Percentiles rank a stretch among this genome's conserved stretches.
Conservation (phyloP, 192 early-diverging fungal genomes). For the Rhizoclosmatium sp. region DNA sequence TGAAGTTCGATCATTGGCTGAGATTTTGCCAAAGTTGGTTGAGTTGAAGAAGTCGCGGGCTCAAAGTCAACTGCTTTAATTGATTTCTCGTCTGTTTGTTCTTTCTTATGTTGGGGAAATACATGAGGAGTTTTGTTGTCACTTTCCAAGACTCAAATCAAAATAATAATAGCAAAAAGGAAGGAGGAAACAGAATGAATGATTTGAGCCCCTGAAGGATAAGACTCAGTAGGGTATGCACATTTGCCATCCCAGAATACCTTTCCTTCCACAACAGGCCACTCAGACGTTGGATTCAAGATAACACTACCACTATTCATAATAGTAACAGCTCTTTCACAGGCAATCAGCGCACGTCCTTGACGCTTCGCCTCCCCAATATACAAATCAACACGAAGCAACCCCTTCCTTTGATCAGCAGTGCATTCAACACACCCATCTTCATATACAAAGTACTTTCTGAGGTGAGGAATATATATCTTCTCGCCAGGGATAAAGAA, state of each 20-base stretch:
- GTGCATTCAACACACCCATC: too few relatives aligned
- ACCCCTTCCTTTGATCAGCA: background rate
- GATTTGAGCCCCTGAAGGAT: too few relatives aligned
- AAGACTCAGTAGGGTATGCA: too few relatives aligned
- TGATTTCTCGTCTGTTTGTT: background rate
- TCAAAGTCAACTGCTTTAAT: constrained; percentile 33
- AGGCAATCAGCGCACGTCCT: background rate
- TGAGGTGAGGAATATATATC: too few relatives aligned
- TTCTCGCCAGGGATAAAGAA: too few relatives aligned
- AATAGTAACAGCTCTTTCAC: background rate
- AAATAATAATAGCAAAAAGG: too few relatives aligned
- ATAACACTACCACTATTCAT: background rate
- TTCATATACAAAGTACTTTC: too few relatives aligned
- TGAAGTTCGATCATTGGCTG: constrained; percentile 76
- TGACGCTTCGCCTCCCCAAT: background rate
- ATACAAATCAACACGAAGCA: background rate
- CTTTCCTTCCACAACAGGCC: background rate
- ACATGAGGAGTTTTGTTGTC: too few relatives aligned
- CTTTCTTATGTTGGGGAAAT: too few relatives aligned
- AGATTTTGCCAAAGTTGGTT: constrained; percentile 73
- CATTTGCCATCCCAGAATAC: too few relatives aligned
- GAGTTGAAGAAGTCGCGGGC: constrained; percentile 67
- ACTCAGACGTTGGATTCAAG: background rate
- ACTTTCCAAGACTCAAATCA: too few relatives aligned
- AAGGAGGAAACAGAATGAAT: too few relatives aligned